Percentiles rank a stretch among this genome's conserved stretches.
phyloP scores from a whole-genome alignment of 2,329 filamentous ascomycete species.

The Nigrospora oryzae region DNA sequence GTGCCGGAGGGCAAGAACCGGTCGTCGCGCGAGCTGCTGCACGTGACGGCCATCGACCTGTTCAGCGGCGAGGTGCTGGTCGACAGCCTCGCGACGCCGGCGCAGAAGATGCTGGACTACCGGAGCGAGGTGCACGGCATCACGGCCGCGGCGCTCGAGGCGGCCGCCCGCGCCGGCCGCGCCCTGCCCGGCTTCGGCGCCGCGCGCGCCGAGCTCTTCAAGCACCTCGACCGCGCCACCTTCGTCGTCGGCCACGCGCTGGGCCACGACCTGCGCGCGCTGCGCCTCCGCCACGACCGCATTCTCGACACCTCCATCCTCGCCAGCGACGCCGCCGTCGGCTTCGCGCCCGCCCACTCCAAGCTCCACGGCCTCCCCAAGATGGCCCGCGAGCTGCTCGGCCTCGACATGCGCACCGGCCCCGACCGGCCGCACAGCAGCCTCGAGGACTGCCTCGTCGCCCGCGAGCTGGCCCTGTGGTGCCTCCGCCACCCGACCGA shows the following conservation, averaged over 20 bases:
- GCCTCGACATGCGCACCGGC: conserved; percentile 21
- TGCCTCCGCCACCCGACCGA: too few relatives aligned
- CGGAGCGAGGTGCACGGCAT: conserved; percentile 27
- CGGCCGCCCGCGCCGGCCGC: conserved; percentile 16
- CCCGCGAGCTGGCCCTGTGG: conserved; percentile 34
- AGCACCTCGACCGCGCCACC: conserved; percentile 27
- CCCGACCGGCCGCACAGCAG: conserved; percentile 27
- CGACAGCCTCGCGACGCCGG: conserved; percentile 26
- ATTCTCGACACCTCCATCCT: conserved; percentile 33
- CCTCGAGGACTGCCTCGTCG: conserved; percentile 36
- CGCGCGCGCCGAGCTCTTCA: conserved; percentile 29
- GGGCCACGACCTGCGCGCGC: conserved; percentile 27
- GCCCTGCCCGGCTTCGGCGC: conserved; percentile 26
- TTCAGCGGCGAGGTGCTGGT: conserved; percentile 33
- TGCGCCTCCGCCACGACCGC: conserved; percentile 27
- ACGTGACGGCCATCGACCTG: conserved; percentile 26
- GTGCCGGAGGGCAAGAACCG: conserved; percentile 8
- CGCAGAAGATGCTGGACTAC: conserved; percentile 20
- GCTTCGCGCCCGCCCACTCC: neutral
- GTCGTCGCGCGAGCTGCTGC: neutral
- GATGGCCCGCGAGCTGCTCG: conserved; percentile 22
- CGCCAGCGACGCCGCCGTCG: conserved; percentile 18
- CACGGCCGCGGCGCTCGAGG: conserved; percentile 16
- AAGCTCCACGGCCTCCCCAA: conserved; percentile 21
- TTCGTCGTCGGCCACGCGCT: conserved; percentile 35